Percentiles rank a stretch among this genome's conserved stretches.
phyloP scores from a whole-genome alignment of 2,329 filamentous ascomycete species.

The Ophiostoma tasmaniense region DNA sequence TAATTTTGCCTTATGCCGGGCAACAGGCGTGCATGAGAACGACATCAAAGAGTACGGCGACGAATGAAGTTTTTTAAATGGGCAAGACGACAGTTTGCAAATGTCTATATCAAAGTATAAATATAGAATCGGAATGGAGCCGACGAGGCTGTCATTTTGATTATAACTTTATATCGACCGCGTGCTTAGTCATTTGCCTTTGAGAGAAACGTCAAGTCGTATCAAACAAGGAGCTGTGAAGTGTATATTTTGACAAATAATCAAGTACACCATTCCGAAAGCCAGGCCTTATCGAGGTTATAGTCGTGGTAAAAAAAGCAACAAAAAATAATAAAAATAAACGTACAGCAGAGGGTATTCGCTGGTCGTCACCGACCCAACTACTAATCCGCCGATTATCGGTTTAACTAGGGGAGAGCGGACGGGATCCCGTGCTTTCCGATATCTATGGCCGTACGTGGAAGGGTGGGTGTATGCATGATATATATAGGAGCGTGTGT shows the following conservation, averaged over 20 bases:
- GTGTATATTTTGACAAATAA: background rate
- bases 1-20: background rate
- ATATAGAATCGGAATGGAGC: background rate
- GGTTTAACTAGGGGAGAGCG: conserved; percentile 1
- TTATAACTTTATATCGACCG: background rate
- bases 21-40: background rate
- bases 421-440: conserved; percentile 2
- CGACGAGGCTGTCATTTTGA: background rate
- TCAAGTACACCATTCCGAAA: too few species aligned
- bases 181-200: background rate
- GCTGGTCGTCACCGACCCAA: conserved; percentile 2
- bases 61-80: background rate
- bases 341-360: conserved; percentile 1
- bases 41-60: background rate
- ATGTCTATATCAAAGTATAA: background rate
- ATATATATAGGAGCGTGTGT: background rate
- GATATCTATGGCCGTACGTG: background rate
- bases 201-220: too few species aligned
- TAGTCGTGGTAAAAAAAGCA: too few species aligned
- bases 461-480: background rate
- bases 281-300: too few species aligned
- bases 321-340: background rate
- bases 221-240: too few species aligned
- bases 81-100: background rate
- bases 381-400: background rate